These are phyloP conservation scores for Maudiozyma saulgeensis DNA, from an alignment of 805 yeast species.

Conservation along the genomic window DNA sequence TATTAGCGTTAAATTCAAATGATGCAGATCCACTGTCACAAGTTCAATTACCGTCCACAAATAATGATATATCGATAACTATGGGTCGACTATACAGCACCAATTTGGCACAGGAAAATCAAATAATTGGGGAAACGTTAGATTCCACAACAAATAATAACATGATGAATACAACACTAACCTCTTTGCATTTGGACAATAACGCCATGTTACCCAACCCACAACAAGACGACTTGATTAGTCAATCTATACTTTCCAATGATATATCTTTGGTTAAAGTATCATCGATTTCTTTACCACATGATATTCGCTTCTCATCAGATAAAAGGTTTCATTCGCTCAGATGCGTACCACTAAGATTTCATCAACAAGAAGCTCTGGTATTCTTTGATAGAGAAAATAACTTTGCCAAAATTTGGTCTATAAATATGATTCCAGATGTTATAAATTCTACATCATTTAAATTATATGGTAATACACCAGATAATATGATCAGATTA, in stretches of 20 bases:
- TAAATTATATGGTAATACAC: conserved; percentile 22
- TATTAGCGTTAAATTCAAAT: background rate
- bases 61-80: conserved; percentile 17
- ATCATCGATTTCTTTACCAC: conserved; percentile 32
- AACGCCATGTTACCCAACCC: conserved; percentile 18
- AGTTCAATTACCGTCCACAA: conserved; percentile 9
- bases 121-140: background rate
- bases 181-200: conserved; percentile 19
- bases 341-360: conserved; percentile 21
- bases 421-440: conserved; percentile 26
- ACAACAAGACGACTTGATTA: conserved; percentile 6
- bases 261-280: conserved; percentile 64
- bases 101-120: background rate
- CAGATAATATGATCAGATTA: conserved; percentile 14
- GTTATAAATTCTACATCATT: conserved; percentile 18
- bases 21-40: conserved; percentile 4
- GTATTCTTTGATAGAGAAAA: conserved; percentile 40
- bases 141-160: background rate
- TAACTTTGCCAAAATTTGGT: conserved; percentile 40
- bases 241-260: conserved; percentile 38
- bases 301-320: conserved; percentile 29
- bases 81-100: conserved; percentile 14
- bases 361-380: conserved; percentile 51
- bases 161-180: conserved; percentile 13
- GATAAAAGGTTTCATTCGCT: conserved; percentile 7